Conservation (phyloP, 2,329 filamentous ascomycete genomes). For the Cyanodermella asteris region DNA sequence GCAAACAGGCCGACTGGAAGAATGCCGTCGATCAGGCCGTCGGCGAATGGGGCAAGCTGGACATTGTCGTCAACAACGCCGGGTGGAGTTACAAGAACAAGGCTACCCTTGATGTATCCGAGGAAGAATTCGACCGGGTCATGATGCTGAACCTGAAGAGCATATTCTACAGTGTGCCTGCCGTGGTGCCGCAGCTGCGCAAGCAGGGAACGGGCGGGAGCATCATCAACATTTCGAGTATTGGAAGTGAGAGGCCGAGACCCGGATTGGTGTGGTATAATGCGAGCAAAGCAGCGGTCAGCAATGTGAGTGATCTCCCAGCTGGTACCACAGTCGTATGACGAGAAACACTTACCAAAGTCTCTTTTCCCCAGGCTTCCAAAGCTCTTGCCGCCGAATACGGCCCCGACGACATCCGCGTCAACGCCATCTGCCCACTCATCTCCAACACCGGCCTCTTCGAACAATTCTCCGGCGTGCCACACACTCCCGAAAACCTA, state of each 20-base stretch:
- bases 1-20: constrained; percentile 14
- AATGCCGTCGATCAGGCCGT: constrained; percentile 3
- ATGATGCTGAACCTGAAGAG: constrained; percentile 23
- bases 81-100: constrained; percentile 13
- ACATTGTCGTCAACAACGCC: constrained; percentile 7
- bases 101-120: constrained; percentile 20
- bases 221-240: constrained; percentile 23
- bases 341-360: not conserved
- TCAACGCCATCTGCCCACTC: constrained; percentile 50
- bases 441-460: constrained; percentile 44
- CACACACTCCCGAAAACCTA: constrained; percentile 22
- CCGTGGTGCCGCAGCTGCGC: constrained; percentile 16
- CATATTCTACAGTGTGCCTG: constrained; percentile 16
- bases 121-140: constrained; percentile 21
- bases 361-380: constrained; percentile 25
- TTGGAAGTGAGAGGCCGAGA: constrained; percentile 19
- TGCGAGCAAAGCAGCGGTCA: constrained; percentile 21
- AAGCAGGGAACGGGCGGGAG: constrained; percentile 19
- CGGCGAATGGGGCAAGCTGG: constrained; percentile 4
- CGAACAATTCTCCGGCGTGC: constrained; percentile 19
- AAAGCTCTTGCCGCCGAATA: constrained; percentile 53
- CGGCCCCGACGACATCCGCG: constrained; percentile 46
- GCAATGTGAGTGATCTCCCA: constrained; percentile 15
- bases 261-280: constrained; percentile 25
- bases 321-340: not conserved